Base-by-base conservation (phyloP, 1,284 basidiomycete species). In the Coniferiporia weirii region DNA sequence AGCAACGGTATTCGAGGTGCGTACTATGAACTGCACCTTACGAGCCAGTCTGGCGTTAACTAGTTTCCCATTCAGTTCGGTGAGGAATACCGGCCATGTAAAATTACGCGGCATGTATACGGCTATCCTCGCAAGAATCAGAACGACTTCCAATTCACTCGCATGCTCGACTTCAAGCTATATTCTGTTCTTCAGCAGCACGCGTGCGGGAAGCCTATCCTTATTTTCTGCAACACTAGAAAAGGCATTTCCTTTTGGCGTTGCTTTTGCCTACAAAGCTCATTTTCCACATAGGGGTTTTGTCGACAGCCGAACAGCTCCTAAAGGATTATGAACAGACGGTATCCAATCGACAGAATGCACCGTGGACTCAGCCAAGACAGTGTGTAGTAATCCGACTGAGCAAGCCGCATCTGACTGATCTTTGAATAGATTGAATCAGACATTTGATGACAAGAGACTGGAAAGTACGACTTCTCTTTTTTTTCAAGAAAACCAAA, bases 41-140 rank as follows among this genome's bases (percentile, higher is more conserved):
- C 32, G 5, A 40, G 12, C 38, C 49, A 13, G 52, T 38, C 47
- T 56, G 49, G 59, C 27, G 60, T 2, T 27, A 36, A 20, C 9
- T 12, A 12, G 8, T 34, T 52, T 6, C 27, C 27, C 5, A 2
- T 3, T 27, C 66, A 95, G 93, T 98, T 98, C 66, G 93, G 91
- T 1, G 93, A 97, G 66, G 88, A 93, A 59, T 96, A 83, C 68
- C 81, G 95, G 19, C 93, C 95, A 0, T 95, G 93, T 71, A 87
- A 85, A 63, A 78, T 98, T 2, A 82, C 79, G 3, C 83, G 87
- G 59, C 76, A 84, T 64, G 87, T 93, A 1, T 79, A 88, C 59
- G 84, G 86, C 1, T 75, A 87, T 52, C 72, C 76, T 19, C 81
- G 83, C 32, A 85, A 81, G 59, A 72, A 80, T 64, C 76, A 82